Base-by-base conservation (phyloP, 768 basidiomycete genomes). In the Macrocybe gigantea region DNA sequence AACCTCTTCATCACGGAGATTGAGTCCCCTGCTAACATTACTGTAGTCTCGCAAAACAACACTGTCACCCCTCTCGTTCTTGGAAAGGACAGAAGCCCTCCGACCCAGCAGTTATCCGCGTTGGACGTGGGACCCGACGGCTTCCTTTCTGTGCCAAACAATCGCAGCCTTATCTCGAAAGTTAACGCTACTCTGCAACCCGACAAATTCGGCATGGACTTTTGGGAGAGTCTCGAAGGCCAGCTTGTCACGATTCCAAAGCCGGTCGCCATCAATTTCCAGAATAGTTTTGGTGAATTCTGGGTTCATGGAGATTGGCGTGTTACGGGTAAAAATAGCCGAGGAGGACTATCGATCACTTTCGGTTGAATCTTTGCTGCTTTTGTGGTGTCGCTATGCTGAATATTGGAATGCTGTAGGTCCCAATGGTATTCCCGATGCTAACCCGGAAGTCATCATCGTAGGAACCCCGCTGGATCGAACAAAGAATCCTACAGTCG, bases 161-260 rank as follows among this genome's bases (percentile, higher is more conserved):
- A 82, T 52, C 60, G 65, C 11, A 75, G 68, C 41, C 70, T 60
- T 12, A 57, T 80, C 30, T 71, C 76, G 44, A 53, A 54, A 1
- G 65, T 69, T 5, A 77, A 83, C 52, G 63, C 71, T 6, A 69
- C 70, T 5, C 58, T 82, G 35, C 69, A 72, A 44, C 80, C 80
- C 1, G 67, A 73, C 29, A 60, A 66, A 38, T 82, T 67, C 49
- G 82, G 80, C 6, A 57, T 82, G 33, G 81, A 83, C 56, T 83
- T 84, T 56, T 84, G 80, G 80, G 72, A 78, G 56, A 79, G 77
- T 55, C 67, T 84, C 7, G 76, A 80, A 50, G 79, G 80, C 2
- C 73, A 77, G 54, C 63, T 83, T 3, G 80, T 84, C 15, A 72
- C 71, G 0, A 65, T 82, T 15, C 73, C 68, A 4, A 65, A 61